A percentile compares a stretch with the other conserved stretches of the same genome.
Evolutionary conservation across 768 basidiomycete species (phyloP).

Genomic region (Auriscalpium microsporum): DNA sequence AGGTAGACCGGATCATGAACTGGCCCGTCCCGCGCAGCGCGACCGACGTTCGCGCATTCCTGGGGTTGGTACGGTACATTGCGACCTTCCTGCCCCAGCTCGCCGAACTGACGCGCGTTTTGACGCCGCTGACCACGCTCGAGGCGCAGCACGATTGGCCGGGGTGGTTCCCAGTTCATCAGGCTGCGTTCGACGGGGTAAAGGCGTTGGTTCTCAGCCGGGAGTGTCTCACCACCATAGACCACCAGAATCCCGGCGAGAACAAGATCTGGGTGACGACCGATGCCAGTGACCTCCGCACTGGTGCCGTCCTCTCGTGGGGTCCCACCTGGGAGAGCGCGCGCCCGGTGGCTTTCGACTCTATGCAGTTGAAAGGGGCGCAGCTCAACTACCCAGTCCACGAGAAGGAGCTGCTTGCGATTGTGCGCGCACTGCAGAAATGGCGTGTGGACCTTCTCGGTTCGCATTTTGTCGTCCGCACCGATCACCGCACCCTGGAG

Average conservation of each 20-base stretch:
- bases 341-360: slow-evolving; percentile 27
- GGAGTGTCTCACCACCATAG: slow-evolving; percentile 23
- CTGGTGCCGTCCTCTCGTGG: slow-evolving; percentile 15
- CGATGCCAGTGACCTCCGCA: slow-evolving; percentile 23
- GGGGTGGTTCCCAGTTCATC: slow-evolving; percentile 21
- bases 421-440: slow-evolving; percentile 24
- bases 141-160: slow-evolving; percentile 16
- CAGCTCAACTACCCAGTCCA: slow-evolving; percentile 31
- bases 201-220: slow-evolving; percentile 21
- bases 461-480: slow-evolving; percentile 21
- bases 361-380: slow-evolving; percentile 20
- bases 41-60: slow-evolving; percentile 2
- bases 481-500: slow-evolving; percentile 31
- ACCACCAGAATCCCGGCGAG: slow-evolving; percentile 22
- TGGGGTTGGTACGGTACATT: slow-evolving; percentile 25
- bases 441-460: slow-evolving; percentile 19
- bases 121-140: slow-evolving; percentile 20
- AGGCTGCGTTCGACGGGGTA: slow-evolving; percentile 29
- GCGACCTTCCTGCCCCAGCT: slow-evolving; percentile 22
- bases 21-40: slow-evolving; percentile 21
- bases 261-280: slow-evolving; percentile 29
- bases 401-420: slow-evolving; percentile 31
- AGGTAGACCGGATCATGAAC: slow-evolving; percentile 20
- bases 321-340: slow-evolving; percentile 21
- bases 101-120: slow-evolving; percentile 21